phyloP scores from a whole-genome alignment of 345 rosid genomes.

The Bruguiera gymnorhiza region DNA sequence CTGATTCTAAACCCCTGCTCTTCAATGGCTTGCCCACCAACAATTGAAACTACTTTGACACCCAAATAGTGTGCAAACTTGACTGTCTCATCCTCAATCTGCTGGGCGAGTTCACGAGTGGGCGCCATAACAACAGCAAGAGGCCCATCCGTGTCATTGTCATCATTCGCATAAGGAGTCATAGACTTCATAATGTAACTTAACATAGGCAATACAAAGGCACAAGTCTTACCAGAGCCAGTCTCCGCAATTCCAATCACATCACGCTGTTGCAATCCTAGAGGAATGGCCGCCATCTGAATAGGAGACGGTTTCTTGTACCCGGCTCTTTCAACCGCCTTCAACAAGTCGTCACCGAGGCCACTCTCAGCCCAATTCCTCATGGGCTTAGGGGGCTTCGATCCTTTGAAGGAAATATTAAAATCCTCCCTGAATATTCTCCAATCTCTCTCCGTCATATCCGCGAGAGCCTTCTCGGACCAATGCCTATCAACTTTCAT shows the following conservation, averaged over 20 bases:
- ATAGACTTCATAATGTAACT: conserved; percentile 73
- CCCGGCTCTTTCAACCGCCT: conserved; percentile 85
- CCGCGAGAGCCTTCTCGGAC: conserved; percentile 85
- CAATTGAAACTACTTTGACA: conserved; percentile 82
- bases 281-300: conserved; percentile 90
- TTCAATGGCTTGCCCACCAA: conserved; percentile 93
- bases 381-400: conserved; percentile 89
- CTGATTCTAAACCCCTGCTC: conserved; percentile 88
- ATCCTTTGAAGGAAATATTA: conserved; percentile 87
- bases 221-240: conserved; percentile 97
- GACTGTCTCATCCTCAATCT: conserved; percentile 89
- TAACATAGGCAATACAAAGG: conserved; percentile 93
- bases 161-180: conserved; percentile 66
- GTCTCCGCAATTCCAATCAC: conserved; percentile 95
- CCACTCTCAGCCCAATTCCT: conserved; percentile 93
- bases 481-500: conserved; percentile 94
- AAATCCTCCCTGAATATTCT: conserved; percentile 91
- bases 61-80: conserved; percentile 88
- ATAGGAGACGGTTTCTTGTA: conserved; percentile 86
- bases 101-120: conserved; percentile 88
- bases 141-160: conserved; percentile 91
- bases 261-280: conserved; percentile 89
- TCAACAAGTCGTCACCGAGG: conserved; percentile 60
- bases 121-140: conserved; percentile 96
- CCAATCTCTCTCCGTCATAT: conserved; percentile 96